These are phyloP conservation scores for Botrytis paeoniae DNA, from an alignment of 2,329 filamentous ascomycete species.

Conservation along the genomic window DNA sequence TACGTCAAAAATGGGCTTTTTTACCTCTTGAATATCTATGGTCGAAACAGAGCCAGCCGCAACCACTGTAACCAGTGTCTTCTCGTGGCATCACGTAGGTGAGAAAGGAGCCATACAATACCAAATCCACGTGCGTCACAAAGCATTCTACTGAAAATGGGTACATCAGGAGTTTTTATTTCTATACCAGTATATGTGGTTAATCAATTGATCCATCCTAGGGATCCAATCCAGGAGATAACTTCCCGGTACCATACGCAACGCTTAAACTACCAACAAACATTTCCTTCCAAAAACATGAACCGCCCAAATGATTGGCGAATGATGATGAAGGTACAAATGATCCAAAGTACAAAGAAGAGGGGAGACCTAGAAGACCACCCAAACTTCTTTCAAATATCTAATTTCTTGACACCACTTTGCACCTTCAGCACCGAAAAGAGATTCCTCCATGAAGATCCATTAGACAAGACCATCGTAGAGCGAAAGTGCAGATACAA, in stretches of 20 bases:
- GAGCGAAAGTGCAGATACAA: slow-evolving; percentile 91
- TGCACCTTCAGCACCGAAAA: slow-evolving; percentile 12
- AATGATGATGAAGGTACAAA: slow-evolving; percentile 13
- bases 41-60: not conserved
- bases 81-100: not conserved
- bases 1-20: not conserved
- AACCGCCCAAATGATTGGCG: slow-evolving; percentile 12
- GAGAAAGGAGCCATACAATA: too few species aligned
- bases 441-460: not conserved
- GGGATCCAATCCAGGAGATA: slow-evolving; percentile 17
- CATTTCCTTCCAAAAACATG: slow-evolving; percentile 11
- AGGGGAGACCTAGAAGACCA: not conserved
- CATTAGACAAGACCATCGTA: slow-evolving; percentile 91
- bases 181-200: slow-evolving; percentile 11
- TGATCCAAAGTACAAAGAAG: slow-evolving; percentile 17
- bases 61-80: not conserved
- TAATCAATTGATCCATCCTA: slow-evolving; percentile 15
- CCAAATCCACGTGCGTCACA: not conserved
- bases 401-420: slow-evolving; percentile 10
- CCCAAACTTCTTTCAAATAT: slow-evolving; percentile 10
- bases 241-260: slow-evolving; percentile 14
- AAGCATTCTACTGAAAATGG: not conserved
- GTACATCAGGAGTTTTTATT: slow-evolving; percentile 4
- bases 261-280: slow-evolving; percentile 19
- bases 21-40: not conserved